Percentiles rank a stretch among this genome's conserved stretches.
These are phyloP conservation scores for Talaromyces sp. DNA, from an alignment of 2,329 filamentous ascomycete genomes.

Conservation along the genomic window DNA sequence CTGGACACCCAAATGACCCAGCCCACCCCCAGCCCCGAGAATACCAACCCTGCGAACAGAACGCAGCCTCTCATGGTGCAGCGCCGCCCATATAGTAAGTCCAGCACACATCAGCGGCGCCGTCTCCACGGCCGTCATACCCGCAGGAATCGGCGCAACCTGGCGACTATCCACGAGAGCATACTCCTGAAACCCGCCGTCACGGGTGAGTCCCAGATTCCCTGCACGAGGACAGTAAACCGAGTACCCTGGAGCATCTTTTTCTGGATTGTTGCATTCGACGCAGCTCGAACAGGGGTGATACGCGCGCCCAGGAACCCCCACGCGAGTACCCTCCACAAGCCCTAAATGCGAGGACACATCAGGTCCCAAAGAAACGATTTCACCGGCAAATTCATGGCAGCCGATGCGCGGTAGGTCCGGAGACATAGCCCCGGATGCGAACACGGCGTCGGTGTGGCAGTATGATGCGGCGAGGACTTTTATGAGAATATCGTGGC, in stretches of 20 bases:
- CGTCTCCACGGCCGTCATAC: conserved; percentile 22
- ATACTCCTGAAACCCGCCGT: conserved; percentile 18
- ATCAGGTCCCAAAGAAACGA: conserved; percentile 24
- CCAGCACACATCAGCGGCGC: conserved; percentile 35
- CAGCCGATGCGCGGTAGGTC: conserved; percentile 41
- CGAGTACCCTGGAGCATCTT: conserved; percentile 5
- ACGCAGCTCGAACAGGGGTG: conserved; percentile 11
- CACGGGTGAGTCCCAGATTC: conserved; percentile 3
- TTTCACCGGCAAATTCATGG: conserved; percentile 44
- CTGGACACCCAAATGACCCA: conserved; percentile 65
- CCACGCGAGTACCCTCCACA: not conserved
- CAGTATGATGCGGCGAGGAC: conserved; percentile 46
- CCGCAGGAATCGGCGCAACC: conserved; percentile 24
- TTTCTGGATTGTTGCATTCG: conserved; percentile 10
- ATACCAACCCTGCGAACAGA: conserved; percentile 65
- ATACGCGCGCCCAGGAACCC: not conserved
- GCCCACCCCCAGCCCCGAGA: conserved; percentile 61
- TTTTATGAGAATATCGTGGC: conserved; percentile 41
- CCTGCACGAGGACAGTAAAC: conserved; percentile 4
- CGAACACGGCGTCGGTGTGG: conserved; percentile 39
- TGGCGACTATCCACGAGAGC: conserved; percentile 18
- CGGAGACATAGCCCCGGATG: conserved; percentile 28
- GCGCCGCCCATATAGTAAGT: conserved; percentile 46
- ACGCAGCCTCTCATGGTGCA: conserved; percentile 53
- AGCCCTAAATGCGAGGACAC: not conserved